phyloP scores from a whole-genome alignment of 257 asterid genomes.

The Nicotiana knightiana region DNA sequence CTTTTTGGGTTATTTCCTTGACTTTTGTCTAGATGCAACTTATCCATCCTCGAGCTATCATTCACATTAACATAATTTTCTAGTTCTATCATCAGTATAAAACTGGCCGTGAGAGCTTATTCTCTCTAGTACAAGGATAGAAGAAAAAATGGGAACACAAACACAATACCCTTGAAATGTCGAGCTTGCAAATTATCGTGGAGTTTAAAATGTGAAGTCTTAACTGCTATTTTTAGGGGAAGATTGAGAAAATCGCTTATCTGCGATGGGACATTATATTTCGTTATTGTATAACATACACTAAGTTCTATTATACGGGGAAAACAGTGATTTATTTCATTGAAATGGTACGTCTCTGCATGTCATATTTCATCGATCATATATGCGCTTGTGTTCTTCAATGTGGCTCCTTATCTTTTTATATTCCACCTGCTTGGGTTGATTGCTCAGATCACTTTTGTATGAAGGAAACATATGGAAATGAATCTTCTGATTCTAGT shows the following conservation, averaged over 20 bases:
- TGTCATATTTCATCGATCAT: not conserved
- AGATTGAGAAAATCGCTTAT: not conserved
- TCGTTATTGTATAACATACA: not conserved
- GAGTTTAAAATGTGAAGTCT: not conserved
- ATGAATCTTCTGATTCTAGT: conserved; percentile 73
- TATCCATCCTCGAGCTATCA: not conserved
- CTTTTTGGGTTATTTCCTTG: not conserved
- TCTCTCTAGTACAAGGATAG: not conserved
- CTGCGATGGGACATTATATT: not conserved
- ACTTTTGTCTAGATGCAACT: not conserved
- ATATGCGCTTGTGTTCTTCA: not conserved
- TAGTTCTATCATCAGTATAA: not conserved
- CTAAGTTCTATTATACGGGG: not conserved
- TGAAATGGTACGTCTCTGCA: not conserved
- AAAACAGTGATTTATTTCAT: not conserved
- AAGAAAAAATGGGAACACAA: not conserved
- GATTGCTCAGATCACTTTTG: not conserved
- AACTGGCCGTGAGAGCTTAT: not conserved
- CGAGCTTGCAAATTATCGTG: not conserved
- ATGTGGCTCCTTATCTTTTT: not conserved
- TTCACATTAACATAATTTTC: not conserved
- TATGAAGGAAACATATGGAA: conserved; percentile 75
- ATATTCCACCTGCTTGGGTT: conserved; percentile 10
- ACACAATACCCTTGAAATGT: not conserved
- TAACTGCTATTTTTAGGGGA: not conserved